Base-by-base conservation (phyloP, 257 asterid species). In the Penstemon davidsonii region DNA sequence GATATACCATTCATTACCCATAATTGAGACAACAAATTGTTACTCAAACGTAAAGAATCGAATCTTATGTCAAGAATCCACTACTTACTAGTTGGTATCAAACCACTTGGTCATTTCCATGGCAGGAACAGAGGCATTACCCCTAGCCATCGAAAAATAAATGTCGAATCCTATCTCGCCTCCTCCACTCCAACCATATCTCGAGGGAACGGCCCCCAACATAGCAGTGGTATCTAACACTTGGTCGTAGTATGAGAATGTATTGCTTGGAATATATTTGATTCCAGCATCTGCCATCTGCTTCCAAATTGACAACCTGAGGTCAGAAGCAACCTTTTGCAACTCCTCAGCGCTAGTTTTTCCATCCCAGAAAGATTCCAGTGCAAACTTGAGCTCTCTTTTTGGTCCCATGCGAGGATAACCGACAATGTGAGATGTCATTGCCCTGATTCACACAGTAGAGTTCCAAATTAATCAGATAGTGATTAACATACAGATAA, bases 91-190 rank as follows among this genome's bases (percentile, higher is more conserved):
- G 90, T 90, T 90, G 73, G 96, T 85, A 73, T 90, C 96, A 55
- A 90, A 90, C 95, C 95, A 87, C 83, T 90, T 90, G 76, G 96
- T 90, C 96, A 90, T 90, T 70, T 90, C 96, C 96, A 90, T 90
- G 38, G 96, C 95, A 47, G 96, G 95, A 55, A 90, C 91, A 60
- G 87, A 79, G 71, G 88, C 89, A 83, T 87, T 90, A 58, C 96
- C 96, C 80, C 96, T 87, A 60, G 95, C 96, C 96, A 90, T 90
- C 37, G 96, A 90, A 74, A 90, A 90, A 73, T 90, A 90, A 37
- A 82, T 59, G 56, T 81, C 86, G 13, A 81, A 80, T 40, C 88
- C 91, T 60, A 90, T 81, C 86, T 90, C 96, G 56, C 86, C 93
- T 37, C 93, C 89, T 37, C 93, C 89, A 5, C 38, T 76, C 90